Conservation (phyloP, 129 eudicot genomes). For the Tagetes patula region DNA sequence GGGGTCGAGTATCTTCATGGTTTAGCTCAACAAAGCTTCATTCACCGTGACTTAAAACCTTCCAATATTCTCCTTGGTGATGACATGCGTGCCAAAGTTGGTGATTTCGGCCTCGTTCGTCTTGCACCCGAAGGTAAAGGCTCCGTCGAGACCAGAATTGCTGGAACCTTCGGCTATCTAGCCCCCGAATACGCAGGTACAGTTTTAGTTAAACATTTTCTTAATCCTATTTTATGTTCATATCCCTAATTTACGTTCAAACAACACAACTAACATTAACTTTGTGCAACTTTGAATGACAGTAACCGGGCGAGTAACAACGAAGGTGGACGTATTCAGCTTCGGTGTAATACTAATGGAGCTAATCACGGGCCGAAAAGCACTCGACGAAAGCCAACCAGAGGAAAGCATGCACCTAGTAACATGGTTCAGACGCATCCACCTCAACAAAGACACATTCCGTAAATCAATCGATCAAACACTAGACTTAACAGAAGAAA, state of each 20-base stretch:
- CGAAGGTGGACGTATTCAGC: slow-evolving; percentile 94
- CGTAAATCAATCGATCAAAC: slow-evolving; percentile 86
- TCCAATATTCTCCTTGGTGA: slow-evolving; percentile 96
- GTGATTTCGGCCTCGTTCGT: slow-evolving; percentile 96
- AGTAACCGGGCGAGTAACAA: slow-evolving; percentile 97
- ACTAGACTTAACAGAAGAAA: slow-evolving; percentile 74
- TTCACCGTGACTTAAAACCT: slow-evolving; percentile 92
- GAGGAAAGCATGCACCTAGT: slow-evolving; percentile 98
- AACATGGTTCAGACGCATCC: slow-evolving; percentile 92
- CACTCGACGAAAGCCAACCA: slow-evolving; percentile 93
- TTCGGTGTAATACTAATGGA: slow-evolving; percentile 97
- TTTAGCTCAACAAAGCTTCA: slow-evolving; percentile 95
- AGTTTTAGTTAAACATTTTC: background rate
- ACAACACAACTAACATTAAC: background rate
- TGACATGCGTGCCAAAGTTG: slow-evolving; percentile 97
- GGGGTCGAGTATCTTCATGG: slow-evolving; percentile 95
- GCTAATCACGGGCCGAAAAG: slow-evolving; percentile 89
- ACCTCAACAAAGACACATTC: slow-evolving; percentile 84
- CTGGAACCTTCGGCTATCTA: slow-evolving; percentile 94
- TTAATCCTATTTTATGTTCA: background rate
- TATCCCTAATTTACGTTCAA: background rate
- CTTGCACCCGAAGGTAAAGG: slow-evolving; percentile 99
- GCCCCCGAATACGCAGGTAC: slow-evolving; percentile 99
- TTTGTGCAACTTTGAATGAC: slow-evolving; percentile 2
- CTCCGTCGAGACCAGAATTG: slow-evolving; percentile 86